Base-by-base conservation (phyloP, 78 protist species). In the Paratrimastix pyriformis region DNA sequence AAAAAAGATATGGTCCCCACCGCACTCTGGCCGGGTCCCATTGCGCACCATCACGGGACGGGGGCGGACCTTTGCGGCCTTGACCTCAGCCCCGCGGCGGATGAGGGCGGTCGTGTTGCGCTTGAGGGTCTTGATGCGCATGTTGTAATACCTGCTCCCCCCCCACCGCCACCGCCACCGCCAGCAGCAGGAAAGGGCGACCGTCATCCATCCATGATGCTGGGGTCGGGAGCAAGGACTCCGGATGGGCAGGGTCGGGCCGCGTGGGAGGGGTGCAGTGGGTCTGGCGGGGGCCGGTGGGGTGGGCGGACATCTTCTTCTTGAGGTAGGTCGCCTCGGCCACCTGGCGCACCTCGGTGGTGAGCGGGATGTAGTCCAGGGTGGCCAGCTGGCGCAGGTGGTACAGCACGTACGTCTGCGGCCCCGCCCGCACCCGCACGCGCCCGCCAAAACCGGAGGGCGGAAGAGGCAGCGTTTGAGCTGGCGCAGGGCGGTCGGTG, bases 301-400 rank as follows among this genome's bases (percentile, higher is more conserved):
- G n/a, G 70, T 79, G 77, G 79, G 82, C 82, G 54, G 82, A 80
- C 82, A 86, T 86, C 55, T 75, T 78, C 79, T 86, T 86, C 62
- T 83, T 82, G 71, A 75, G 66, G 75, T 73, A 86, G 7, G 90
- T 86, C 1, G 87, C 80, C 66, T 86, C 87, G 0, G 90, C 90
- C 13, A 79, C 50, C n/a, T n/a, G n/a, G n/a, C n/a, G n/a, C n/a
- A n/a, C n/a, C n/a, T n/a, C n/a, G n/a, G n/a, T n/a, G 2, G 82
- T 38, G 59, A 86, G 30, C 3, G 38, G 7, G 2, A 42, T 0
- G 11, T 45, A 1, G 62, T 86, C 87, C 37, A 87, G 45, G 54
- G 15, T 2, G 8, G 5, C 0, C 15, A 87, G 71, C 79, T 33
- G 65, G n/a, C 0, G 73, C 24, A 82, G 73, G 58, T 72, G 80